A percentile compares a stretch with the other conserved stretches of the same genome.
Evolutionary conservation across 148 eudicot genomes (phyloP).

Genomic region (Silene conica): DNA sequence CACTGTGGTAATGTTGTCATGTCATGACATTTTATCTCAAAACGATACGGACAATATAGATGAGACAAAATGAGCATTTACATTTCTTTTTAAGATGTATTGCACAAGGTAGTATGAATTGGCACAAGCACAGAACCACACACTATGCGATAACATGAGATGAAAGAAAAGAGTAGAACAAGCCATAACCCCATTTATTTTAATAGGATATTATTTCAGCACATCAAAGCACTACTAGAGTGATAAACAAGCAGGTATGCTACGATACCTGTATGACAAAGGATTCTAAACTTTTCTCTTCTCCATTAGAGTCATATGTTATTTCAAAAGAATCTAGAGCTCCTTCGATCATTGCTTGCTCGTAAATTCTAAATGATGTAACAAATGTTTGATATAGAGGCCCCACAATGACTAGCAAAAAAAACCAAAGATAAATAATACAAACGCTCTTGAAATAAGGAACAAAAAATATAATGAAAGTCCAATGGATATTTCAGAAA

Average conservation of each 20-base stretch:
- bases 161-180: background rate
- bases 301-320: slow-evolving; percentile 92
- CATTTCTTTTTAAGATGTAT: background rate
- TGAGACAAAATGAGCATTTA: background rate
- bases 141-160: background rate
- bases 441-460: slow-evolving; percentile 4
- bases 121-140: no score
- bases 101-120: background rate
- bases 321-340: slow-evolving; percentile 76
- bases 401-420: slow-evolving; percentile 50
- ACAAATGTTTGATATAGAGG: slow-evolving; percentile 93
- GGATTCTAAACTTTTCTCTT: slow-evolving; percentile 84
- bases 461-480: slow-evolving; percentile 5
- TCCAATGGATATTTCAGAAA: background rate
- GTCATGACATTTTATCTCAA: background rate
- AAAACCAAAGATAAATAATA: slow-evolving; percentile 21
- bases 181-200: background rate
- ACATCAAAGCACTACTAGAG: background rate
- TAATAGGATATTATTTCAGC: background rate
- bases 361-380: slow-evolving; percentile 66
- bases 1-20: background rate
- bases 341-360: slow-evolving; percentile 72
- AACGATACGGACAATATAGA: background rate
- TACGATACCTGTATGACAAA: slow-evolving; percentile 30
- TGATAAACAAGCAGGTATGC: background rate